These are phyloP conservation scores for Mesembryanthemum crystallinum DNA, from an alignment of 148 eudicot species.

Conservation along the genomic window DNA sequence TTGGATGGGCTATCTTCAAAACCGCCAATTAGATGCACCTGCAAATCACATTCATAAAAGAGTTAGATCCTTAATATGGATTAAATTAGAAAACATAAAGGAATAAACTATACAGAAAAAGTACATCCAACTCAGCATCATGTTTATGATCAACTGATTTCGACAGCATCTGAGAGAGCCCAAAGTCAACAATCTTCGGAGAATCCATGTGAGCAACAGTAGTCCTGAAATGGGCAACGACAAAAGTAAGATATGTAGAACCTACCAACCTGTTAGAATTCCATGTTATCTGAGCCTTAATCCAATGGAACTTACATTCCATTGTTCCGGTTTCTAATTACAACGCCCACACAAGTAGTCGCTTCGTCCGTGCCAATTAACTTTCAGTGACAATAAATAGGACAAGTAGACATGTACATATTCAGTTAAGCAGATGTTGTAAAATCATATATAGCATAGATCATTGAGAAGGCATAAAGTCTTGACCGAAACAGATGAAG, in stretches of 20 bases:
- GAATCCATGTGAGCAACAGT: conserved; percentile 88
- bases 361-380: conserved; percentile 91
- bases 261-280: background rate
- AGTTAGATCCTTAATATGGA: conserved; percentile 4
- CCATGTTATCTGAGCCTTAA: conserved; percentile 16
- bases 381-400: conserved; percentile 32
- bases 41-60: conserved; percentile 27
- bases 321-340: conserved; percentile 67
- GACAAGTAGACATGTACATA: conserved; percentile 13
- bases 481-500: background rate
- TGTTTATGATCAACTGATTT: conserved; percentile 43
- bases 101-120: conserved; percentile 13
- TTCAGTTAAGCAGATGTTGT: conserved; percentile 11
- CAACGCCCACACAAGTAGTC: conserved; percentile 92
- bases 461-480: background rate
- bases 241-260: conserved; percentile 2
- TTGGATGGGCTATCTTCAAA: conserved; percentile 60
- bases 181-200: conserved; percentile 63
- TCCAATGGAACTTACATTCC: conserved; percentile 59
- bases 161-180: conserved; percentile 81
- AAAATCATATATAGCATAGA: conserved; percentile 5
- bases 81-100: background rate
- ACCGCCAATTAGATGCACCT: conserved; percentile 93
- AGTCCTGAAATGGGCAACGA: conserved; percentile 43
- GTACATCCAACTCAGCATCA: conserved; percentile 68